Evolutionary conservation across 2,329 filamentous ascomycete species (phyloP), one percentile per base, ranked within the genome.

Genomic region (Neofusicoccum sp.): DNA sequence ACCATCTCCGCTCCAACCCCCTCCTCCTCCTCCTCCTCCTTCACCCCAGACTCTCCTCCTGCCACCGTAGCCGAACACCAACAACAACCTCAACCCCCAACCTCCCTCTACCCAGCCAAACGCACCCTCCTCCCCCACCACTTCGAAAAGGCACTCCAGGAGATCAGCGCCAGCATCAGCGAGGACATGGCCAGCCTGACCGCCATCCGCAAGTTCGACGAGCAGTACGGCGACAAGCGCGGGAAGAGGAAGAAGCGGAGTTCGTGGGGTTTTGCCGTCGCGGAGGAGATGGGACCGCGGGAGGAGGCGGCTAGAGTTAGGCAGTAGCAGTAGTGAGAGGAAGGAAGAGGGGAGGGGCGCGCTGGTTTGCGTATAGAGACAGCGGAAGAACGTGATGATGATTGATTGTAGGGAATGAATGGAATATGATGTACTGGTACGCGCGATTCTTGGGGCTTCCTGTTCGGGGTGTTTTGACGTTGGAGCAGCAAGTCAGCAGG

Each of bases 151-250:
- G 95, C 91, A 2, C 81, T 96, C 68, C 84, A 86, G 68, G 93
- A 98, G 75, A 96, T 99, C 66, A 90, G 89, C 60, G 92, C 95
- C 0, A 96, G 90, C 68, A 93, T 97, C 66, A 93, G 86, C 68
- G 93, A 97, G 74, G 93, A 99, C 70, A 98, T 97, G 93, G 82
- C 86, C 51, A 91, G 86, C 33, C 79, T 99, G 64, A 85, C 86
- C 65, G 90, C 90, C 11, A 96, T 99, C 68, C 85, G 91, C 68
- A 96, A 96, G 76, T 99, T 98, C 70, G 95, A 99, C 71, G 91
- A 96, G 76, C 89, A 93, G 73, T 99, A 93, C 73, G 93, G 95
- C 28, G 92, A 96, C 71, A 84, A 88, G 36, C 88, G 86, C 69
- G 85, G 83, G 1, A 84, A 84, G 66, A 83, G 85, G 70, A 85